Base-by-base conservation (phyloP, 164 flowering plant genomes). In the Hamamelis virginiana region DNA sequence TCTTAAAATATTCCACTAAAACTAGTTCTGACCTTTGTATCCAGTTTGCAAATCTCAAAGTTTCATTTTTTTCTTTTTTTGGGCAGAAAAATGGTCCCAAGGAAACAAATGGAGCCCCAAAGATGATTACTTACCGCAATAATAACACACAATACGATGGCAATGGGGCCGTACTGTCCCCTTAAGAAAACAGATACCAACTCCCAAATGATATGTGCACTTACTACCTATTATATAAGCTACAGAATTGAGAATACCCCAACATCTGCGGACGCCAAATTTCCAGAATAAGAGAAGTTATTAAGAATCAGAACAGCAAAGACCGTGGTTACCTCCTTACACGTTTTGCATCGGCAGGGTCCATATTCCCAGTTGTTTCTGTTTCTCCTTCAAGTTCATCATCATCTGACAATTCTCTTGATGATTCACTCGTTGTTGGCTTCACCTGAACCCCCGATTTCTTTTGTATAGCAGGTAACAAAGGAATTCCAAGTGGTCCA, bases 331-430 rank as follows among this genome's bases (percentile, higher is more conserved):
- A 96, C 99, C 99, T 92, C 76, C 97, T 85, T 41, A 85, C 87
- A 67, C 99, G 98, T 74, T 93, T 96, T 55, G 68, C 91, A 88
- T 87, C 88, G 72, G 90, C 66, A 71, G 92, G 91, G 76, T 85
- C 89, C 87, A 68, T 80, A 68, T 80, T 73, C 68, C 78, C 88
- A 45, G 77, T 83, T 23, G 75, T 72, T 72, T 80, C 97, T 60
- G 72, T 81, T 69, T 88, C 97, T 50, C 85, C 89, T 11, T 91
- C 97, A 70, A 69, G 59, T 26, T 91, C 95, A 62, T 91, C 97
- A 76, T 93, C 98, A 75, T 91, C 97, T 38, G 99, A 90, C 58
- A 63, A 91, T 28, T 91, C 98, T 80, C 85, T 80, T 5, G 98
- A 94, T 68, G 98, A 91, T 38, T 81, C 90, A 79, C 98, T 95